Conservation (phyloP, 495 filamentous ascomycete genomes). For the Aspergillus incahuasiensis region DNA sequence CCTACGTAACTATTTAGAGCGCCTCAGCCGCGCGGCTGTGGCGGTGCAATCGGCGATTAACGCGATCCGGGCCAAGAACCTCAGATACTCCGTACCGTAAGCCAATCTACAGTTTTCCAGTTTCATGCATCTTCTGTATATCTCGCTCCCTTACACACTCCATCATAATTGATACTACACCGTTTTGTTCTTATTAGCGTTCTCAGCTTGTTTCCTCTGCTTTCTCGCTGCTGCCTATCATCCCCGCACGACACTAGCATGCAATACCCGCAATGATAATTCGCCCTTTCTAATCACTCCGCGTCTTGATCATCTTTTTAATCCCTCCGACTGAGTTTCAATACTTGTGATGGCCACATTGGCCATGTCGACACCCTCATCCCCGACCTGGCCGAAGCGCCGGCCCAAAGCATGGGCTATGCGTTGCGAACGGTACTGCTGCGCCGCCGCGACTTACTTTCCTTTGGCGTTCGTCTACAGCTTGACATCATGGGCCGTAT, state of each 20-base stretch:
- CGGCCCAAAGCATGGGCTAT: conserved; percentile 60
- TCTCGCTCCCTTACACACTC: background rate
- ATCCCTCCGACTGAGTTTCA: background rate
- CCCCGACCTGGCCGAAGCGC: conserved; percentile 48
- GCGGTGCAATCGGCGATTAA: background rate
- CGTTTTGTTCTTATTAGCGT: background rate
- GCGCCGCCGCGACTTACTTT: conserved; percentile 73
- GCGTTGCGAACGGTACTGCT: conserved; percentile 79
- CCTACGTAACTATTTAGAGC: background rate
- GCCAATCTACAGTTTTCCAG: background rate
- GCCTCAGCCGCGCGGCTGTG: background rate
- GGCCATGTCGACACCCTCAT: conserved; percentile 39
- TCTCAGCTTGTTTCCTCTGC: background rate
- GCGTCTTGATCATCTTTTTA: background rate
- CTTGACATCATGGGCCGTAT: conserved; percentile 84
- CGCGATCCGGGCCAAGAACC: background rate
- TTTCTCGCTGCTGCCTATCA: background rate
- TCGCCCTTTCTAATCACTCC: background rate
- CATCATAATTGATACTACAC: background rate
- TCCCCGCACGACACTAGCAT: background rate
- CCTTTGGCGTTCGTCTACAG: conserved; percentile 86
- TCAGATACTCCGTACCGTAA: too few species aligned
- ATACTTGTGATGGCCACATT: conserved; percentile 36
- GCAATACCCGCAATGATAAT: conserved; percentile 11
- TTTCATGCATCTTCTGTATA: background rate